These are phyloP conservation scores for Oligophagozyma castellii DNA, from an alignment of 1,139 yeast genomes.

Conservation along the genomic window DNA sequence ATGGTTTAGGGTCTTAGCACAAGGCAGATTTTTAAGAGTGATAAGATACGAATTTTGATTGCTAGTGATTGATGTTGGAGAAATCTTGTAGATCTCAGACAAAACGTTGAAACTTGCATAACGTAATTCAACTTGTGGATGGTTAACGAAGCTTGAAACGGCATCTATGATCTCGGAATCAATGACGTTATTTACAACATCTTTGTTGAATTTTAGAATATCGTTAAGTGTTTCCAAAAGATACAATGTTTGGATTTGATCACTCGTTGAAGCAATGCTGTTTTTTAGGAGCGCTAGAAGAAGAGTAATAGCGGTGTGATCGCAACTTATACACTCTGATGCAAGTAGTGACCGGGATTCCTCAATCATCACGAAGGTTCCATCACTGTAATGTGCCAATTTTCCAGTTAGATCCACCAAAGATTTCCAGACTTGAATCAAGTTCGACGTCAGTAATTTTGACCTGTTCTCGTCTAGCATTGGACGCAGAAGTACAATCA, in stretches of 20 bases:
- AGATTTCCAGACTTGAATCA: constrained; percentile 12
- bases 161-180: constrained; percentile 11
- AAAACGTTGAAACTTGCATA: constrained; percentile 9
- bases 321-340: no score
- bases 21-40: no score
- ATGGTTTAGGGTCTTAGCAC: no score
- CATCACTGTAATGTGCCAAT: constrained; percentile 13
- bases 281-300: constrained; percentile 10
- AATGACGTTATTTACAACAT: neutral
- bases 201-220: constrained; percentile 2
- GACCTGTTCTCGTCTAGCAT: constrained; percentile 5
- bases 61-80: no score
- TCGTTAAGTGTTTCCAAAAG: constrained; percentile 11
- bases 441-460: constrained; percentile 4
- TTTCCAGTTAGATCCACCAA: constrained; percentile 10
- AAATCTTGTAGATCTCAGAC: constrained; percentile 2
- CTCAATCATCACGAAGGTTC: constrained; percentile 12
- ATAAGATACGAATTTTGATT: no score
- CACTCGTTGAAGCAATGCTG: constrained; percentile 4
- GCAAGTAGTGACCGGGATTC: no score
- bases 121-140: constrained; percentile 11
- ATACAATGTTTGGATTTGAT: constrained; percentile 9
- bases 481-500: constrained; percentile 6
- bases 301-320: constrained; percentile 7
- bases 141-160: constrained; percentile 6